These are phyloP conservation scores for Sindora glabra DNA, from an alignment of 306 rosid species.

Conservation along the genomic window DNA sequence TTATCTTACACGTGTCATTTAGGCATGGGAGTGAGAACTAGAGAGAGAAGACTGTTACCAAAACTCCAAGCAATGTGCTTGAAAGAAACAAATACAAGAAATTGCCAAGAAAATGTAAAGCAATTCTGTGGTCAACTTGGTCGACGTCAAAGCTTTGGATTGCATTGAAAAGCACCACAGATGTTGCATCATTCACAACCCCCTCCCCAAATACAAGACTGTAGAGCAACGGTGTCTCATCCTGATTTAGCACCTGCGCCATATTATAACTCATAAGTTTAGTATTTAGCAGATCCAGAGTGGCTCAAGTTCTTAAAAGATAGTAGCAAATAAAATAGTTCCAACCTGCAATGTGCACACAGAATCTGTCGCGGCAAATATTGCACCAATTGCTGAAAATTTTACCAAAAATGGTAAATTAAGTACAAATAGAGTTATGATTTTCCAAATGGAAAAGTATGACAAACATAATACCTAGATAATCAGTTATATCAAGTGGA, in stretches of 20 bases:
- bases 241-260: conserved; percentile 93
- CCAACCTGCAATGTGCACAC: conserved; percentile 97
- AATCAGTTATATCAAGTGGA: conserved; percentile 59
- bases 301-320: no score
- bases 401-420: conserved; percentile 8
- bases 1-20: neutral
- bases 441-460: neutral
- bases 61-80: conserved; percentile 81
- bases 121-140: conserved; percentile 43
- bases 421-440: conserved; percentile 7
- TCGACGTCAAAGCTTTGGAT: conserved; percentile 82
- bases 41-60: conserved; percentile 40
- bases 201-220: conserved; percentile 99
- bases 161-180: conserved; percentile 97
- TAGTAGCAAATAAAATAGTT: conserved; percentile 2
- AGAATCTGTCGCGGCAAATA: conserved; percentile 98
- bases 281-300: conserved; percentile 11
- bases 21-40: conserved; percentile 1
- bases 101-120: conserved; percentile 60
- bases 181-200: conserved; percentile 96
- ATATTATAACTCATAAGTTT: conserved; percentile 22
- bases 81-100: conserved; percentile 66
- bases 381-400: conserved; percentile 84
- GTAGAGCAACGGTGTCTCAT: conserved; percentile 94
- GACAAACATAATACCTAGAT: conserved; percentile 47